These are phyloP conservation scores for Daldinia sp. DNA, from an alignment of 2,329 filamentous ascomycete species.

Conservation along the genomic window DNA sequence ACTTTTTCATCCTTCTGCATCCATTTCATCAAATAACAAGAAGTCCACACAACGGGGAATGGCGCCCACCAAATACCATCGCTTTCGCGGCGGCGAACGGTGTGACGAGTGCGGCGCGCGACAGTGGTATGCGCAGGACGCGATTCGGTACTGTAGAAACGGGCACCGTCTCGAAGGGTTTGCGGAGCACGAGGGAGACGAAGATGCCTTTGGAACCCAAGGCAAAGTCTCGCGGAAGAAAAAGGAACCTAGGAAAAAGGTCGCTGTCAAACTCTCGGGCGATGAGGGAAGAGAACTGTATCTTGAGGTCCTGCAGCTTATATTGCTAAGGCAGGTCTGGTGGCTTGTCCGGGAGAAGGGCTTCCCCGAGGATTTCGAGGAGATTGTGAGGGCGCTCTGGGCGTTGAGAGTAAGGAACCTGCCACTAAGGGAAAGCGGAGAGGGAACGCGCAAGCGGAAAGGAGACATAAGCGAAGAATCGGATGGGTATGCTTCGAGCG, in stretches of 20 bases:
- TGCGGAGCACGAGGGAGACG: conserved; percentile 67
- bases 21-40: background rate
- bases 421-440: conserved; percentile 62
- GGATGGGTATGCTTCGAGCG: conserved; percentile 43
- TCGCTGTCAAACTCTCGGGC: conserved; percentile 70
- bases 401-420: conserved; percentile 72
- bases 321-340: conserved; percentile 83
- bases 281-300: conserved; percentile 80
- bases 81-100: conserved; percentile 65
- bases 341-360: conserved; percentile 77
- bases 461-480: conserved; percentile 39
- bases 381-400: conserved; percentile 87
- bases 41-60: conserved; percentile 46
- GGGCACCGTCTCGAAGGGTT: conserved; percentile 81
- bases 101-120: conserved; percentile 77
- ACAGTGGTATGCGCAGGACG: conserved; percentile 79
- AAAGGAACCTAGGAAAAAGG: conserved; percentile 67
- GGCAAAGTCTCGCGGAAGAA: conserved; percentile 68
- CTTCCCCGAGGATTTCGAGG: conserved; percentile 80
- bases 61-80: conserved; percentile 60
- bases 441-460: conserved; percentile 49
- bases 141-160: conserved; percentile 81
- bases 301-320: conserved; percentile 84
- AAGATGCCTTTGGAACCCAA: conserved; percentile 74
- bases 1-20: conserved; percentile 3